A percentile compares a stretch with the other conserved stretches of the same genome.
Evolutionary conservation across 495 filamentous ascomycete species (phyloP).

Genomic region (Pyronema omphalodes): DNA sequence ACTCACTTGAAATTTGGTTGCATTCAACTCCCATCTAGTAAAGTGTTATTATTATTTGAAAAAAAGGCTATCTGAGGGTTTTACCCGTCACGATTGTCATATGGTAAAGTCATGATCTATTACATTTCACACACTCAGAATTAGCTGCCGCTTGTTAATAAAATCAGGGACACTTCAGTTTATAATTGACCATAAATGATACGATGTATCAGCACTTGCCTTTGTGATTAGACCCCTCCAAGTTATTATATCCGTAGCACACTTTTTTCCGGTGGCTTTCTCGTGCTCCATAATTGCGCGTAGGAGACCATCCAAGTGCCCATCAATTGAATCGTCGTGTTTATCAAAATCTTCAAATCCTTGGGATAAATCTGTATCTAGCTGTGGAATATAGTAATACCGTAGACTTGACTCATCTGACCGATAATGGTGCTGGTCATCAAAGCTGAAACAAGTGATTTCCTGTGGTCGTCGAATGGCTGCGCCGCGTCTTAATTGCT

Average conservation of each 20-base stretch:
- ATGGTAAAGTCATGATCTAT: constrained; percentile 72
- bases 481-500: not conserved
- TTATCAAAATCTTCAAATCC: constrained; percentile 75
- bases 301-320: constrained; percentile 73
- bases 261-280: constrained; percentile 41
- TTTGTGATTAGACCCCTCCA: constrained; percentile 99
- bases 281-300: constrained; percentile 57
- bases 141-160: not conserved
- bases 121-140: not conserved
- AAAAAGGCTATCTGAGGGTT: constrained; percentile 9
- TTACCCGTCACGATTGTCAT: constrained; percentile 63
- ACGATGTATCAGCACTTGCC: constrained; percentile 28
- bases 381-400: constrained; percentile 68
- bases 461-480: constrained; percentile 28
- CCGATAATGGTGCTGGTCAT: constrained; percentile 56
- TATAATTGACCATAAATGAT: not conserved
- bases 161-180: too few species aligned
- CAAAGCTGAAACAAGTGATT: constrained; percentile 66
- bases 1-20: constrained; percentile 64
- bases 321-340: constrained; percentile 62
- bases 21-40: constrained; percentile 84
- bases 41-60: not conserved
- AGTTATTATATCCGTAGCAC: constrained; percentile 65
- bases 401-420: constrained; percentile 58
- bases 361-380: constrained; percentile 51